These are phyloP conservation scores for Ailanthus altissimus DNA, from an alignment of 345 rosid genomes.

Conservation along the genomic window DNA sequence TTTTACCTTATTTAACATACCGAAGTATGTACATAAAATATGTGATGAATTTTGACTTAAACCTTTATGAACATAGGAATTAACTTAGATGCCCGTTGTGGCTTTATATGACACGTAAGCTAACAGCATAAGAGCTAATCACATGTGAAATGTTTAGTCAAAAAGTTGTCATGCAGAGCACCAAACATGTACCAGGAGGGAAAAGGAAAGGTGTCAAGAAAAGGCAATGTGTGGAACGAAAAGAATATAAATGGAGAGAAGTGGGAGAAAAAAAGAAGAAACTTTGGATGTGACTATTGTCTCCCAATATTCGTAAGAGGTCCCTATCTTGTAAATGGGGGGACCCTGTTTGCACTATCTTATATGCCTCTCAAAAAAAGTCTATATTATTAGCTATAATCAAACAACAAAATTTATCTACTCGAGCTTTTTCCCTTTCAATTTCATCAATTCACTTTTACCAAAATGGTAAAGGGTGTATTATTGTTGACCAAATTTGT, in stretches of 20 bases:
- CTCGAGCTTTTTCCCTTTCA: neutral
- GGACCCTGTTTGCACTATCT: constrained; percentile 42
- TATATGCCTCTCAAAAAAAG: neutral
- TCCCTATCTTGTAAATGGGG: constrained; percentile 37
- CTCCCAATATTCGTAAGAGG: constrained; percentile 52
- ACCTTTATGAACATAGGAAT: no score
- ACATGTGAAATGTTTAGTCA: constrained; percentile 1
- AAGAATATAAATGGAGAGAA: constrained; percentile 24
- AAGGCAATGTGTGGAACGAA: constrained; percentile 29
- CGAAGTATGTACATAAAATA: no score
- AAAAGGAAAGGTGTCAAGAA: constrained; percentile 37
- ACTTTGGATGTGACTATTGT: constrained; percentile 49
- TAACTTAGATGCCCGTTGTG: neutral
- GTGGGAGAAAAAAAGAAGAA: constrained; percentile 29
- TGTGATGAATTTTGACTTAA: no score
- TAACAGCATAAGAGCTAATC: no score
- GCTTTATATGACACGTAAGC: no score
- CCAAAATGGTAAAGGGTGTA: neutral
- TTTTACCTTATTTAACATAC: no score
- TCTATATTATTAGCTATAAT: neutral
- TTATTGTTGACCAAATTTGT: neutral
- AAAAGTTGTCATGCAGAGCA: constrained; percentile 20
- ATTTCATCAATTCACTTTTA: neutral
- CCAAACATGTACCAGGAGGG: constrained; percentile 28
- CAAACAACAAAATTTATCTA: neutral